Evolutionary conservation across 345 rosid species (phyloP), one percentile per base, ranked within the genome.

Genomic region (Clarkia xantiana): DNA sequence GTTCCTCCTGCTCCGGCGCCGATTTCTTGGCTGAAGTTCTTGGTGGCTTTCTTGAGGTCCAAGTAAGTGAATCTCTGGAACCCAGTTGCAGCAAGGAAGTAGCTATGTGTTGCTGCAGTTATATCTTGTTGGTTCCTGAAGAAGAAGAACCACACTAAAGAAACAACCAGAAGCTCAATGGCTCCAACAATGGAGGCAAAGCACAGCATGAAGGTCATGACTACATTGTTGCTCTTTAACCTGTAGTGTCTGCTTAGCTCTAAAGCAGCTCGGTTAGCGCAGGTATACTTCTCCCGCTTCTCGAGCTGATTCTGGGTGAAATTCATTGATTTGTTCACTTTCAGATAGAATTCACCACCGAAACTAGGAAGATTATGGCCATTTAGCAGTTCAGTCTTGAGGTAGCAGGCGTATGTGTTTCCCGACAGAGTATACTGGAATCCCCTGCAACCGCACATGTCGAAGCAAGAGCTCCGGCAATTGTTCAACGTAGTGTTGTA

Each of bases 1-100:
- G 41, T 36, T 13, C 72, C 68, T 0, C 55, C 65, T 9, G 68
- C 68, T 39, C 72, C 68, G 14, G 52, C 45, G 7, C 72, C 68
- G 9, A 62, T 58, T 17, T 46, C 59, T 39, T 52, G 1, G 18
- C 46, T 18, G 55, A 68, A 68, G 17, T 55, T 36, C 44, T 63
- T 40, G 13, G 72, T 63, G 1, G 61, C 58, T 18, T 41, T 44
- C 36, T 51, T 55, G 38, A 67, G 53, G 14, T 58, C 62, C 0
- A 10, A 44, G 12, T 58, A 63, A 14, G 68, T 49, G 59, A 59
- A 63, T 47, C 48, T 18, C 50, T 36, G 45, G 45, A 59, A 59
- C 4, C 62, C 56, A 0, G 62, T 38, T 0, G 45, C 45, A 1
- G 62, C 14, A 11, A 44, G 44, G 25, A 51, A 22, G 45, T 51